These are phyloP conservation scores for Posidonia oceanica DNA, from an alignment of 116 monocot genomes.

Conservation along the genomic window DNA sequence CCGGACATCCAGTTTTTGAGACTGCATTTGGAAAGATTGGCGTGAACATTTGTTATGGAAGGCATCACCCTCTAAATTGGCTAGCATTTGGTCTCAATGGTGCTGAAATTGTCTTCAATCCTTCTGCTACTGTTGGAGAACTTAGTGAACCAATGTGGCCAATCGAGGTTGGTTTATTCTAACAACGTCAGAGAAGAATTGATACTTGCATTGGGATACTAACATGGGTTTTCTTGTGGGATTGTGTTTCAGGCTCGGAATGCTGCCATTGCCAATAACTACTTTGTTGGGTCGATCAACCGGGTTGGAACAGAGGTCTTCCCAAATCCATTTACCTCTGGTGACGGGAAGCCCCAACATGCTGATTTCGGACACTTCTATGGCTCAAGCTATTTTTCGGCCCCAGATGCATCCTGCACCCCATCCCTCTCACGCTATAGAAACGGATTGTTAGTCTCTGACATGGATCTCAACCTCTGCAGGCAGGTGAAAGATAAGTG, in stretches of 20 bases:
- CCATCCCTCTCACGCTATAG: slow-evolving; percentile 67
- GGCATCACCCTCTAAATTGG: slow-evolving; percentile 95
- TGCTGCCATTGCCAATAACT: slow-evolving; percentile 88
- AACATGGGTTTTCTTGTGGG: not conserved
- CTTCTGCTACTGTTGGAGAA: slow-evolving; percentile 94
- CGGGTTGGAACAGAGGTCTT: slow-evolving; percentile 92
- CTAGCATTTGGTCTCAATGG: slow-evolving; percentile 89
- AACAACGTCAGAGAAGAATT: not conserved
- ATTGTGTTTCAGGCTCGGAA: slow-evolving; percentile 59
- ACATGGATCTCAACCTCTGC: slow-evolving; percentile 93
- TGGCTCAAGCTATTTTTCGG: slow-evolving; percentile 78
- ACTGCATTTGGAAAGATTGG: slow-evolving; percentile 90
- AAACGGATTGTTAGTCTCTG: slow-evolving; percentile 63
- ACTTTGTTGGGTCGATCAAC: slow-evolving; percentile 86
- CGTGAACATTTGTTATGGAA: slow-evolving; percentile 92
- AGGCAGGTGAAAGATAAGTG: slow-evolving; percentile 92
- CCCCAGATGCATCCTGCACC: slow-evolving; percentile 86
- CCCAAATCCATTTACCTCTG: slow-evolving; percentile 91
- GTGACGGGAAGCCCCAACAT: slow-evolving; percentile 92
- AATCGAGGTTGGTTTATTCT: slow-evolving; percentile 48
- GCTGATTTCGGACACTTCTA: slow-evolving; percentile 85
- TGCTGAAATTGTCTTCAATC: slow-evolving; percentile 98
- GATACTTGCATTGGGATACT: too few species aligned
- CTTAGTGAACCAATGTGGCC: slow-evolving; percentile 98
- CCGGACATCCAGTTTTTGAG: slow-evolving; percentile 92